A percentile compares a stretch with the other conserved stretches of the same genome.
Evolutionary conservation across 1,284 basidiomycete species (phyloP).

Genomic region (Cryptococcus amylolentus): DNA sequence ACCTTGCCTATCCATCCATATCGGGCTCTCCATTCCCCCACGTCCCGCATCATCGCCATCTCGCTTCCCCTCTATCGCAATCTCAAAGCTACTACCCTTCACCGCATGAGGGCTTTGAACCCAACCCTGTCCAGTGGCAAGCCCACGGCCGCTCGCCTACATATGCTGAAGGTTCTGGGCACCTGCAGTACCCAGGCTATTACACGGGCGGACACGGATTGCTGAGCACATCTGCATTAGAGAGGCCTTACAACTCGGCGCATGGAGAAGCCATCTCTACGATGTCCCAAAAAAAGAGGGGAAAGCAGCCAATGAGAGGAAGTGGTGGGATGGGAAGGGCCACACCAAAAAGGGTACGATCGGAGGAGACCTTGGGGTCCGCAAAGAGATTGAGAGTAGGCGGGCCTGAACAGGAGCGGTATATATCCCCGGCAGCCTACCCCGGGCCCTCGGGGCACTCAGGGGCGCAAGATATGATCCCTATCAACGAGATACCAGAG

Average conservation of each 20-base stretch:
- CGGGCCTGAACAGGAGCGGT: constrained; percentile 5
- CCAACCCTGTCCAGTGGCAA: constrained; percentile 14
- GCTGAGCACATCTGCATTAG: constrained; percentile 18
- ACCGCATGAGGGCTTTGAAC: constrained; percentile 6
- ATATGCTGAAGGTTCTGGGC: constrained; percentile 7
- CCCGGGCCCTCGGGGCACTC: constrained; percentile 1
- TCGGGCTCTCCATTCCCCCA: constrained; percentile 17
- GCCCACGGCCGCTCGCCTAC: constrained; percentile 11
- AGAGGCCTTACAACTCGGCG: constrained; percentile 26
- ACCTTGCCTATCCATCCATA: constrained; percentile 13
- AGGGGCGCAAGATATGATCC: constrained; percentile 12
- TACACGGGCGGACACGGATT: constrained; percentile 11
- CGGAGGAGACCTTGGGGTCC: constrained; percentile 1
- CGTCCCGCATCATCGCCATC: constrained; percentile 6
- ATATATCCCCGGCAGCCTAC: constrained; percentile 20
- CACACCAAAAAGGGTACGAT: constrained; percentile 22
- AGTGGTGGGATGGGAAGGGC: constrained; percentile 11
- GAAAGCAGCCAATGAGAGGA: constrained; percentile 8
- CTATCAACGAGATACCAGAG: constrained; percentile 14
- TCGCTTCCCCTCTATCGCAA: constrained; percentile 15
- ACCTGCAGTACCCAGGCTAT: background rate
- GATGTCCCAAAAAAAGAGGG: constrained; percentile 14
- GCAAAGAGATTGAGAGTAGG: constrained; percentile 19
- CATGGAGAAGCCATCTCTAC: constrained; percentile 8
- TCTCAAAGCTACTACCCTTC: constrained; percentile 10